Evolutionary conservation across 2,329 filamentous ascomycete species (phyloP).

Genomic region (Didymella sp.): DNA sequence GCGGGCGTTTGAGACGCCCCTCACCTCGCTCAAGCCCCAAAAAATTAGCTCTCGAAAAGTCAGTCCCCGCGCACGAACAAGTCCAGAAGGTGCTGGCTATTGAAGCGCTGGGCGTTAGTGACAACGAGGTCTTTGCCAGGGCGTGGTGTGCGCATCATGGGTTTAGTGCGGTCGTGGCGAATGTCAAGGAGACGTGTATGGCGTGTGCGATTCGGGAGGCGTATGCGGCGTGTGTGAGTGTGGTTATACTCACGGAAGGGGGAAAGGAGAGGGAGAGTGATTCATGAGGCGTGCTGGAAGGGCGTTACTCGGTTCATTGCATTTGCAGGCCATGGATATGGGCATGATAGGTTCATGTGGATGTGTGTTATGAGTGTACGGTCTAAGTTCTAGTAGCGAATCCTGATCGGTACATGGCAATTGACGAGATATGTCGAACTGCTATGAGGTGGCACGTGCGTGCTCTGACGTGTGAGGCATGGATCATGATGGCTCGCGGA

Average conservation of each 20-base stretch:
- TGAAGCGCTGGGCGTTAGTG: slow-evolving; percentile 74
- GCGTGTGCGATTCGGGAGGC: slow-evolving; percentile 77
- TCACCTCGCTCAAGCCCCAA: slow-evolving; percentile 43
- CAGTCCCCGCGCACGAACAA: slow-evolving; percentile 37
- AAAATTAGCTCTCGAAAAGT: slow-evolving; percentile 35
- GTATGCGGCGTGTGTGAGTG: slow-evolving; percentile 74
- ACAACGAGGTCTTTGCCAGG: slow-evolving; percentile 78
- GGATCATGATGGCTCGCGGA: background rate
- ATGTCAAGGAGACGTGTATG: slow-evolving; percentile 73
- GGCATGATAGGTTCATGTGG: slow-evolving; percentile 25
- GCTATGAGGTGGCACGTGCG: slow-evolving; percentile 15
- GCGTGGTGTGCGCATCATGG: slow-evolving; percentile 82
- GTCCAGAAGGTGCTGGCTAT: slow-evolving; percentile 72
- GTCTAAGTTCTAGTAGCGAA: slow-evolving; percentile 3
- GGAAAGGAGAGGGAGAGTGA: slow-evolving; percentile 56
- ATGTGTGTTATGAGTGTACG: slow-evolving; percentile 42
- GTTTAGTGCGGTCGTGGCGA: slow-evolving; percentile 72
- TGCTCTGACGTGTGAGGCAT: slow-evolving; percentile 20
- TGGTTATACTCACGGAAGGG: slow-evolving; percentile 68
- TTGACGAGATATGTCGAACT: background rate
- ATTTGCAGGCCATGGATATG: background rate
- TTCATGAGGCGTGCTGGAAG: slow-evolving; percentile 27
- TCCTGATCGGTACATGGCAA: background rate
- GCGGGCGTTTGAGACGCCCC: slow-evolving; percentile 39
- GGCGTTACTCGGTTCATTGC: background rate